These are phyloP conservation scores for Lichenothelia convexa DNA, from an alignment of 495 filamentous ascomycete species.

Conservation along the genomic window DNA sequence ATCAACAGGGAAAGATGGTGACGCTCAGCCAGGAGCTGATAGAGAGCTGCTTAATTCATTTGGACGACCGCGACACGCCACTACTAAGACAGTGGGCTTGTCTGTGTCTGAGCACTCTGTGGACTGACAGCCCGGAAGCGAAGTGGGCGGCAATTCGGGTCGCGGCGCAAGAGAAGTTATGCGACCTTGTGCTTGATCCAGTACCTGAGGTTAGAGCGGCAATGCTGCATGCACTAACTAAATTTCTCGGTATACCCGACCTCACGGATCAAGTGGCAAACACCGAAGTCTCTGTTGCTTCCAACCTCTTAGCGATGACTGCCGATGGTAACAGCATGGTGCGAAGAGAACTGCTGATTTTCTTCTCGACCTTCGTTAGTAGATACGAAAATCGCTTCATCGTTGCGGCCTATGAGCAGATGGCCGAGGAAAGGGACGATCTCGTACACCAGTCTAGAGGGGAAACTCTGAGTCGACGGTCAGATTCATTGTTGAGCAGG, in stretches of 20 bases:
- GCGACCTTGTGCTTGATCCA: constrained; percentile 63
- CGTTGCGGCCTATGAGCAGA: constrained; percentile 79
- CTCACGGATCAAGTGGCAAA: constrained; percentile 77
- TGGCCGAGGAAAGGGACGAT: constrained; percentile 63
- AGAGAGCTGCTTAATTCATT: constrained; percentile 59
- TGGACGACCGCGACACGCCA: constrained; percentile 71
- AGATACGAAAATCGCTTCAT: constrained; percentile 85
- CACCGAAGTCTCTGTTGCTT: constrained; percentile 75
- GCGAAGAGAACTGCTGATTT: constrained; percentile 77
- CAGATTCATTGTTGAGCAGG: neutral
- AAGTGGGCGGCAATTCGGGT: constrained; percentile 86
- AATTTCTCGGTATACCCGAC: constrained; percentile 84
- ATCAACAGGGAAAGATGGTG: constrained; percentile 73
- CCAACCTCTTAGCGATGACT: constrained; percentile 67
- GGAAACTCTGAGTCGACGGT: neutral
- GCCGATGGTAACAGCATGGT: constrained; percentile 87
- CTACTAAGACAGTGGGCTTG: constrained; percentile 91
- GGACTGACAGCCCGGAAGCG: constrained; percentile 74
- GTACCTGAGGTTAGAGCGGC: constrained; percentile 91
- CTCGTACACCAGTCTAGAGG: neutral
- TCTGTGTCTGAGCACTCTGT: constrained; percentile 88
- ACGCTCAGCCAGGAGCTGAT: constrained; percentile 75
- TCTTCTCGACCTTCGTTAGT: constrained; percentile 79
- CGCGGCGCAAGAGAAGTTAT: constrained; percentile 58
- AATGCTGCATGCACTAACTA: constrained; percentile 80